phyloP scores from a whole-genome alignment of 306 rosid species.

The Inga laurina region DNA sequence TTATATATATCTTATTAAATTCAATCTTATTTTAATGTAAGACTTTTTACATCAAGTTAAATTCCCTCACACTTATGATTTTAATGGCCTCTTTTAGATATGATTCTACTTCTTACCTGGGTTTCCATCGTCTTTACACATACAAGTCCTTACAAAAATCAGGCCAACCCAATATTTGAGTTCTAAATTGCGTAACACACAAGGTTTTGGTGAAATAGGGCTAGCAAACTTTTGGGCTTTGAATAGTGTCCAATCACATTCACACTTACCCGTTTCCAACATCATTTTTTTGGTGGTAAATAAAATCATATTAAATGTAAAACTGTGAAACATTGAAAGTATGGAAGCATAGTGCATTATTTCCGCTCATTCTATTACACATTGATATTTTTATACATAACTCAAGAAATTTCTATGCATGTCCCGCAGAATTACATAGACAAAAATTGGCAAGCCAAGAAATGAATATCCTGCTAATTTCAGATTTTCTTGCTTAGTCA shows the following conservation, averaged over 20 bases:
- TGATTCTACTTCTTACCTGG: not conserved
- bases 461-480: constrained; percentile 19
- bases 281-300: not conserved
- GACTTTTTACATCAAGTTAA: too few species aligned
- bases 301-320: not conserved
- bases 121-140: not conserved
- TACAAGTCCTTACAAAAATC: too few species aligned
- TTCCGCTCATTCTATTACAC: constrained; percentile 26
- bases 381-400: constrained; percentile 32
- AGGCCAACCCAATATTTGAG: not conserved
- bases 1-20: too few species aligned
- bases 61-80: not conserved
- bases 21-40: not conserved
- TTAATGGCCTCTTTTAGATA: not conserved
- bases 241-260: not conserved
- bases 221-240: not conserved
- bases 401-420: constrained; percentile 35
- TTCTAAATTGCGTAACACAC: not conserved
- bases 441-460: constrained; percentile 23
- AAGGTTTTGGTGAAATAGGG: not conserved
- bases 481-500: constrained; percentile 33
- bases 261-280: not conserved
- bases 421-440: constrained; percentile 34
- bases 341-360: not conserved
- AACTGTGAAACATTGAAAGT: not conserved